A percentile compares a stretch with the other conserved stretches of the same genome.
Evolutionary conservation across 768 basidiomycete species (phyloP).

Genomic region (Phlebiopsis flavidoalba): DNA sequence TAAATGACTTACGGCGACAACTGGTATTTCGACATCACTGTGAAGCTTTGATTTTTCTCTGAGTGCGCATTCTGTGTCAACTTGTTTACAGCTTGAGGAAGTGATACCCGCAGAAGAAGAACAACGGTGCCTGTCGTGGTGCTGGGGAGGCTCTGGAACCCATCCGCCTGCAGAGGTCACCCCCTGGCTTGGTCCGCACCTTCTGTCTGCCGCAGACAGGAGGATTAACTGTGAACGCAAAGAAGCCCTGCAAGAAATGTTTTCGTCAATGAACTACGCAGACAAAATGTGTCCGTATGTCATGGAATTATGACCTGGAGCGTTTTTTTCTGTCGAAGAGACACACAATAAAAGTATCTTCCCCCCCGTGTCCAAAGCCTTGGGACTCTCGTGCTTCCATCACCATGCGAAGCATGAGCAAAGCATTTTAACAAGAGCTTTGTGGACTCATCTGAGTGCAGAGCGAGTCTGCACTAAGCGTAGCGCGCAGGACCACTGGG

Average conservation of each 20-base stretch:
- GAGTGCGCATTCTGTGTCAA: neutral
- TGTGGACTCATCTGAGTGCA: neutral
- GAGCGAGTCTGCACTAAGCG: neutral
- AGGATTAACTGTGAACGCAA: neutral
- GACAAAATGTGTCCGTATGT: neutral
- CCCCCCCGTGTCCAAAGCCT: neutral
- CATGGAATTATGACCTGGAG: neutral
- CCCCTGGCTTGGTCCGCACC: neutral
- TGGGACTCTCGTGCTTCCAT: neutral
- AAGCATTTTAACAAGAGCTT: neutral
- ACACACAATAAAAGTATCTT: neutral
- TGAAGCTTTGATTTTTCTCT: neutral
- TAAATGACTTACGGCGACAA: conserved; percentile 13
- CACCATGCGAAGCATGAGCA: neutral
- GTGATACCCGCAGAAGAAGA: neutral
- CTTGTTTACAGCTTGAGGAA: neutral
- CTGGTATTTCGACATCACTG: conserved; percentile 10
- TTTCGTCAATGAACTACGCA: neutral
- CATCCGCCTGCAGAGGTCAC: neutral
- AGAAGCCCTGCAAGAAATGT: neutral
- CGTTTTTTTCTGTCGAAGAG: neutral
- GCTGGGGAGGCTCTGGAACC: neutral
- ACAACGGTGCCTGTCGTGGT: neutral
- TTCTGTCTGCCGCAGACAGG: neutral
- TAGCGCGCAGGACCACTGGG: neutral